A percentile compares a stretch with the other conserved stretches of the same genome.
Evolutionary conservation across 2,329 filamentous ascomycete genomes (phyloP).

Genomic region (Fusarium protoensiforme): DNA sequence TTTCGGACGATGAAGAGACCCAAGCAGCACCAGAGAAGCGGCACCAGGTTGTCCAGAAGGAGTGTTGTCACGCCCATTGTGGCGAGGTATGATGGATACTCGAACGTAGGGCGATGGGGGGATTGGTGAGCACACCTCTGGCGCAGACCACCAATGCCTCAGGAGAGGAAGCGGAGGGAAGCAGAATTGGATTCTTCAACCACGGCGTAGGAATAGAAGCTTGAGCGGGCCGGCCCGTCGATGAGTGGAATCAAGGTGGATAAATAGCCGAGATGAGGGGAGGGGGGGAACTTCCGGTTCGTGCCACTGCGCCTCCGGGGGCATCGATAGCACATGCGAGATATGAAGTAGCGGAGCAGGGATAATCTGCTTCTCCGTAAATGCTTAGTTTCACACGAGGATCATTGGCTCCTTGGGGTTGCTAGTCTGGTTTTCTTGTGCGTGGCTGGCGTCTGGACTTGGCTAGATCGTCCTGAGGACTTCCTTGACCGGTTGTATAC

Average conservation of each 20-base stretch:
- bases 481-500: background rate
- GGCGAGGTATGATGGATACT: too few relatives aligned
- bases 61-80: slow-evolving; percentile 3
- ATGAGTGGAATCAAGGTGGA: background rate
- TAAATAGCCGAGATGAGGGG: background rate
- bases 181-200: background rate
- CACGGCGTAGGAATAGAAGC: background rate
- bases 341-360: background rate
- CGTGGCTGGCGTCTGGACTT: background rate
- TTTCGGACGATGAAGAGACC: background rate
- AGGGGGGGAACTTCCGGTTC: background rate
- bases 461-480: background rate
- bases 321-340: background rate
- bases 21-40: background rate
- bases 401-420: background rate
- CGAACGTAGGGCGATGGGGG: too few relatives aligned
- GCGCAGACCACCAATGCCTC: too few relatives aligned
- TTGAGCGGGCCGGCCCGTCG: background rate
- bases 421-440: background rate
- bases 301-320: background rate
- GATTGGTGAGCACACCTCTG: too few relatives aligned
- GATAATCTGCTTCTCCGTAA: background rate
- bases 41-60: background rate
- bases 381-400: background rate
- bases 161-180: background rate